Conservation (phyloP, 208 protist species). For the Leptomonas seymouri region DNA sequence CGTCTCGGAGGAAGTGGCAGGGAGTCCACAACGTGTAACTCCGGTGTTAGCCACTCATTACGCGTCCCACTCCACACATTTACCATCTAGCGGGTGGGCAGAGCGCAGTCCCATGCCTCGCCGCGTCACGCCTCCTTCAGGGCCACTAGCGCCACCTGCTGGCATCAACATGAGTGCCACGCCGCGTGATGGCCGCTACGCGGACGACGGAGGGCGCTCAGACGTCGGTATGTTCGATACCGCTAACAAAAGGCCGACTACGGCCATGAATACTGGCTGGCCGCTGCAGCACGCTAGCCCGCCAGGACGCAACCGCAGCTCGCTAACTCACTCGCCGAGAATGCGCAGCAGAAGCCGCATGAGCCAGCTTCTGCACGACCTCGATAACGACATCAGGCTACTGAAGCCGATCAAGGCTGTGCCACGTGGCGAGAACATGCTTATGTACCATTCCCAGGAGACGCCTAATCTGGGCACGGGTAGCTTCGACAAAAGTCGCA, state of each 20-base stretch:
- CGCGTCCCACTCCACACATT: not conserved
- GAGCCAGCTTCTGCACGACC: slow-evolving; percentile 73
- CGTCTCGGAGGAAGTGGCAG: slow-evolving; percentile 1
- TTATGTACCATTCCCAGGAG: slow-evolving; percentile 63
- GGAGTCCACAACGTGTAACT: not conserved
- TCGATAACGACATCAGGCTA: slow-evolving; percentile 82
- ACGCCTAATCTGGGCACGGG: slow-evolving; percentile 5
- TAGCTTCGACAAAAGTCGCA: not conserved
- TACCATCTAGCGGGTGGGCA: not conserved
- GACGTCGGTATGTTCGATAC: slow-evolving; percentile 11
- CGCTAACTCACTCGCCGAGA: slow-evolving; percentile 6
- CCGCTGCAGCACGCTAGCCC: not conserved
- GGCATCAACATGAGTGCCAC: slow-evolving; percentile 17
- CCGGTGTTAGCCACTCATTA: slow-evolving; percentile 2
- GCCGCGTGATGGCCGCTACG: not conserved
- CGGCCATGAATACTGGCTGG: not conserved
- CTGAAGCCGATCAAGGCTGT: slow-evolving; percentile 81
- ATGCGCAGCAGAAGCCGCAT: slow-evolving; percentile 51
- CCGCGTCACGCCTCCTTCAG: not conserved
- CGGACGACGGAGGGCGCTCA: slow-evolving; percentile 6
- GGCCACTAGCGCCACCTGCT: not conserved
- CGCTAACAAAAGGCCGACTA: not conserved
- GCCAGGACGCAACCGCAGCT: not conserved
- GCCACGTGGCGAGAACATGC: slow-evolving; percentile 68
- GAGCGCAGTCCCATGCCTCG: slow-evolving; percentile 16